Evolutionary conservation across 805 yeast genomes (phyloP), one percentile per base, ranked within the genome.

Genomic region (Candida takata): DNA sequence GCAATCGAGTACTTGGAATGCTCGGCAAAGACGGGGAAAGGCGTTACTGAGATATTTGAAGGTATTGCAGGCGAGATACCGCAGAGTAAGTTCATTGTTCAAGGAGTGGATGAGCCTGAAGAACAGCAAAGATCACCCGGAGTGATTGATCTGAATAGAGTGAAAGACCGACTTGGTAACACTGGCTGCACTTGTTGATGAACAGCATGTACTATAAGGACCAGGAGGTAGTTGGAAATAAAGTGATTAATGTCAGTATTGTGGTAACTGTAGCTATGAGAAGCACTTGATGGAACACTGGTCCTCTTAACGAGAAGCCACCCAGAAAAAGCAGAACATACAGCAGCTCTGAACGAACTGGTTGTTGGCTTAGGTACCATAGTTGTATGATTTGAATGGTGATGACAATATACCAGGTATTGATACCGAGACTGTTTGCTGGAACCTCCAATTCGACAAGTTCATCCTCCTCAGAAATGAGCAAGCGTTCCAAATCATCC

Each of bases 21-120:
- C 21, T 48, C 52, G 42, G 88, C 95, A 3, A 83, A 80, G 55
- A 64, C 73, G 3, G 88, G 88, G 8, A 65, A 65, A 28, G 84
- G 84, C 20, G 72, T 86, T 2, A 48, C 46, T 1, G 63, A 67
- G 24, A 42, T 63, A 16, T 70, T 70, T 47, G 57, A 54, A 34
- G 49, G 49, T 8, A 60, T 69, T 31, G 74, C 83, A 1, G 55
- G 62, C 43, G 66, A 67, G 42, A 58, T 77, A 49, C 74, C 76
- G 0, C 51, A 60, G 10, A 70, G 43, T 16, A 38, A 35, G 32
- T 43, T 41, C 24, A 28, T 33, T 4, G 36, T 6, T 11, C 34
- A 35, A 15, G 39, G 27, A 10, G 14, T 13, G 11, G 26, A 18
- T 4, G 34, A 24, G 15, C 44, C 5, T 19, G 41, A 37, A 14